phyloP scores from a whole-genome alignment of 148 eudicot genomes.

The Chenopodium album region DNA sequence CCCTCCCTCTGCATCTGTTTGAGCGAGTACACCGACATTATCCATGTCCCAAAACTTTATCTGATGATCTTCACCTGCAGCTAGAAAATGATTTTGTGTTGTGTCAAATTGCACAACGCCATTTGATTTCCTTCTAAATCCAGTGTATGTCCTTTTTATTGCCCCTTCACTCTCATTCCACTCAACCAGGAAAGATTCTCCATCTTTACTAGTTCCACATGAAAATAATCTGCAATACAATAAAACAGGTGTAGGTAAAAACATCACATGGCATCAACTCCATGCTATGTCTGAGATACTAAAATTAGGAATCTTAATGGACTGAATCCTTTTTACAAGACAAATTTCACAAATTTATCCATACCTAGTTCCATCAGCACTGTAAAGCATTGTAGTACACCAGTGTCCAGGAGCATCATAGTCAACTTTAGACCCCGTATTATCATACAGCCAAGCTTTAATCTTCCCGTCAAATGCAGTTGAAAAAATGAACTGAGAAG shows the following conservation, averaged over 20 bases:
- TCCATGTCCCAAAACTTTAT: constrained; percentile 98
- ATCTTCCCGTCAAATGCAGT: constrained; percentile 94
- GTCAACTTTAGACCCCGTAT: constrained; percentile 85
- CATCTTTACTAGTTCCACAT: constrained; percentile 94
- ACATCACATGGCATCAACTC: not conserved
- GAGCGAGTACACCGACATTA: constrained; percentile 46
- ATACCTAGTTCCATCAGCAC: constrained; percentile 92
- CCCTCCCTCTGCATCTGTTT: constrained; percentile 85
- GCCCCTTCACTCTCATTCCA: constrained; percentile 99
- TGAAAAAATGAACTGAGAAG: constrained; percentile 80
- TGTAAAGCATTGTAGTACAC: constrained; percentile 91
- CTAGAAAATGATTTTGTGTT: constrained; percentile 83
- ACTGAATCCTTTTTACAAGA: not conserved
- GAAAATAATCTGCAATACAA: constrained; percentile 67
- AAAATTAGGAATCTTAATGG: not conserved
- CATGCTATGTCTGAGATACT: not conserved
- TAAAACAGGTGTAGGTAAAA: not conserved
- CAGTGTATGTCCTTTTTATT: constrained; percentile 70
- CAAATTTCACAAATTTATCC: not conserved
- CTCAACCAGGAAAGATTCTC: constrained; percentile 83
- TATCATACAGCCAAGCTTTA: constrained; percentile 94
- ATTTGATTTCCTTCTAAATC: constrained; percentile 68
- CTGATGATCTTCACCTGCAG: constrained; percentile 87
- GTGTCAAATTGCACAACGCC: constrained; percentile 91
- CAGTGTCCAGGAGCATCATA: constrained; percentile 94